These are phyloP conservation scores for Candida nitratophila DNA, from an alignment of 805 yeast genomes.

Conservation along the genomic window DNA sequence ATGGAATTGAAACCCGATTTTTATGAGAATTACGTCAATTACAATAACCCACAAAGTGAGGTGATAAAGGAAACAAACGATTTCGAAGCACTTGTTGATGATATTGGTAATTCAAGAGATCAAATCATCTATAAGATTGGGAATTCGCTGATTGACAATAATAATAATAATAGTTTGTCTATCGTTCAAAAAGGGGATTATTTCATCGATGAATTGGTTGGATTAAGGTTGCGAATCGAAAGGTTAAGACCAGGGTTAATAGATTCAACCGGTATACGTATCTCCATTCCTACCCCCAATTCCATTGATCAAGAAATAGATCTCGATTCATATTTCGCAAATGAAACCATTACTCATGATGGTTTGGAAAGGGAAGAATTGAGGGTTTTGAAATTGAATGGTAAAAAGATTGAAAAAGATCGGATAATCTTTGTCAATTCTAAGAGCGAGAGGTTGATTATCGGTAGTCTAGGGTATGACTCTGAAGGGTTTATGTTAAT, in stretches of 20 bases:
- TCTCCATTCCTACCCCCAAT: constrained; percentile 1
- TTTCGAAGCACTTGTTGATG: neutral
- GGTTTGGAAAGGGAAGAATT: constrained; percentile 9
- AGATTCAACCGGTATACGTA: constrained; percentile 32
- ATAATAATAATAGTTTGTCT: no score
- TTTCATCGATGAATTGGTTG: constrained; percentile 33
- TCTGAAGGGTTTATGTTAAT: neutral
- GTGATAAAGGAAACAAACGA: neutral
- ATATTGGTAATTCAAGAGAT: constrained; percentile 1
- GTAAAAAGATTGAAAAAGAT: neutral
- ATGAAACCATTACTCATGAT: no score
- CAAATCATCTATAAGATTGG: neutral
- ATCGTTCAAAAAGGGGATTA: constrained; percentile 19
- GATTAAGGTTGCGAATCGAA: constrained; percentile 43
- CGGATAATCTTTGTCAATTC: neutral
- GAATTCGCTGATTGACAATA: constrained; percentile 4
- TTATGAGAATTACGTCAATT: constrained; percentile 12
- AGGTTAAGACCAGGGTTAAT: constrained; percentile 30
- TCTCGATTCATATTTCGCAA: no score
- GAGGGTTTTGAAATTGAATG: constrained; percentile 1
- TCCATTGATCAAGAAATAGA: no score
- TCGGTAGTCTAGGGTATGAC: neutral
- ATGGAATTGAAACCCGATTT: constrained; percentile 25
- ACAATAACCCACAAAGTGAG: constrained; percentile 5
- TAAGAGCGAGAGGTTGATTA: neutral